These are phyloP conservation scores for Fraxinus albicans DNA, from an alignment of 305 asterid species.

Conservation along the genomic window DNA sequence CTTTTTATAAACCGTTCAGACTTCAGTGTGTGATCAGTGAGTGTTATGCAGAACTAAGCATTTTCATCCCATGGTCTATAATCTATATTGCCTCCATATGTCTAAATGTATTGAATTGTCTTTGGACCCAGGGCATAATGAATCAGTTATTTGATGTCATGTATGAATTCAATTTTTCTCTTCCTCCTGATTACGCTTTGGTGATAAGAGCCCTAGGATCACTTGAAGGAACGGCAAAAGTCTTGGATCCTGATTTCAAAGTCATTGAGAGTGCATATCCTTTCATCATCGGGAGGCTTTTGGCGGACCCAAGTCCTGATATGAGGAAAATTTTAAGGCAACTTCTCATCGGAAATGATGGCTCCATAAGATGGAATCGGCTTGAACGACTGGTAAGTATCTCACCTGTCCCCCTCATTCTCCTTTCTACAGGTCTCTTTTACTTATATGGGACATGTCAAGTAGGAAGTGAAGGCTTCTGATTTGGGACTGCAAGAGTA, in stretches of 20 bases:
- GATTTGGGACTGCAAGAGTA: not conserved
- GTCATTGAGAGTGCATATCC: slow-evolving; percentile 99
- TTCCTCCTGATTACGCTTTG: slow-evolving; percentile 97
- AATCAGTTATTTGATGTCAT: slow-evolving; percentile 74
- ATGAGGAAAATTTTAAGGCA: slow-evolving; percentile 95
- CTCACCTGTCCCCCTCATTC: not conserved
- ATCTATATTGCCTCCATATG: not conserved
- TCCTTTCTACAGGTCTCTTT: not conserved
- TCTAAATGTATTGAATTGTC: slow-evolving; percentile 4
- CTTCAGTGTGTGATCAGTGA: not conserved
- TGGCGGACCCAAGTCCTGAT: slow-evolving; percentile 90
- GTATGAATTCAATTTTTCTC: slow-evolving; percentile 93
- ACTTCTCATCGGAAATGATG: slow-evolving; percentile 87
- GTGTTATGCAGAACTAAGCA: not conserved
- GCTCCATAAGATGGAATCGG: slow-evolving; percentile 92
- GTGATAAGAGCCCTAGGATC: slow-evolving; percentile 97
- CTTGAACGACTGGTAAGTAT: slow-evolving; percentile 81
- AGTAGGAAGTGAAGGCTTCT: not conserved
- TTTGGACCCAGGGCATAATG: slow-evolving; percentile 77
- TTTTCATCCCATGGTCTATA: not conserved
- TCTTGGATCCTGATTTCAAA: slow-evolving; percentile 89
- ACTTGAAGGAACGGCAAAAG: slow-evolving; percentile 97
- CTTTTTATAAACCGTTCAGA: not conserved
- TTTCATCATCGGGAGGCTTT: slow-evolving; percentile 85
- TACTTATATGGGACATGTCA: not conserved